These are phyloP conservation scores for Ambrosia artemisiifolia DNA, from an alignment of 129 eudicot species.

Conservation along the genomic window DNA sequence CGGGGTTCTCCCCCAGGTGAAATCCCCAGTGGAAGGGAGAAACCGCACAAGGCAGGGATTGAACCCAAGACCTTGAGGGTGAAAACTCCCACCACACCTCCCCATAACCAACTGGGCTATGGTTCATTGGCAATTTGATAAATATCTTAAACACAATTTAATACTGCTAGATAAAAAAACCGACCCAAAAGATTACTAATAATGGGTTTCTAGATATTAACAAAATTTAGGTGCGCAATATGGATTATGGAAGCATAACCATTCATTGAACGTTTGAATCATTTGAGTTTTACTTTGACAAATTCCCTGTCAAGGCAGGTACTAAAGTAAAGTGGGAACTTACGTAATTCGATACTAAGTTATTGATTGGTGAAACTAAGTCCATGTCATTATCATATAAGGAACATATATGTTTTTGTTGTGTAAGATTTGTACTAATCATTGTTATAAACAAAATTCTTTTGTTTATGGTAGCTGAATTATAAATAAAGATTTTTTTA, in stretches of 20 bases:
- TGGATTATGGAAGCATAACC: conserved; percentile 26
- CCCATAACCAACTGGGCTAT: no score
- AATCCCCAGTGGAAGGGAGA: no score
- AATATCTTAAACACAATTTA: neutral
- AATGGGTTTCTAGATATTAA: conserved; percentile 22
- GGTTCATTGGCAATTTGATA: no score
- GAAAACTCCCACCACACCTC: no score
- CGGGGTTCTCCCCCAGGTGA: no score
- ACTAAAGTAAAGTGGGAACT: conserved; percentile 12
- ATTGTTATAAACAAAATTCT: neutral
- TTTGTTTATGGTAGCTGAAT: neutral
- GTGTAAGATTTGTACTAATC: no score
- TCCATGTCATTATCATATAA: neutral
- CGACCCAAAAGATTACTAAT: neutral
- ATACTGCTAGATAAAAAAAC: neutral
- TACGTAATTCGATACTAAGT: neutral
- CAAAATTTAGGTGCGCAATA: conserved; percentile 27
- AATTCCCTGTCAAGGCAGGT: conserved; percentile 32
- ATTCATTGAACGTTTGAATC: conserved; percentile 26
- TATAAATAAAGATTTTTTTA: no score
- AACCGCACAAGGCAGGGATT: no score
- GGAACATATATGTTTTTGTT: no score
- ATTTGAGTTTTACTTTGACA: conserved; percentile 21
- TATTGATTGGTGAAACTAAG: neutral
- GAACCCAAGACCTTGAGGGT: no score